Evolutionary conservation across 2,329 filamentous ascomycete species (phyloP).

Genomic region (Thielaviopsis punctulata): DNA sequence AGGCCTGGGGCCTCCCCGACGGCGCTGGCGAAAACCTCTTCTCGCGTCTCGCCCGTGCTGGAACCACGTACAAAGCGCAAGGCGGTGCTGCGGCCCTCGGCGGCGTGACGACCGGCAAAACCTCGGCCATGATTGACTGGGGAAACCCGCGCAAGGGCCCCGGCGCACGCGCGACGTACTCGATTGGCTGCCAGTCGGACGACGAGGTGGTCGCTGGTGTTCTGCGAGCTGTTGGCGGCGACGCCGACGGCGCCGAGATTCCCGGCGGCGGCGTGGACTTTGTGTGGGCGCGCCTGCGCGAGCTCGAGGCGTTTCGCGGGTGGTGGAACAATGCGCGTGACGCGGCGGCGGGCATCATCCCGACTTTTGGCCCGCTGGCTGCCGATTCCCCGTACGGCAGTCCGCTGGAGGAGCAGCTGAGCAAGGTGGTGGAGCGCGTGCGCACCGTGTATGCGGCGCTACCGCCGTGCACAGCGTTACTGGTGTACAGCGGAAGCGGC

Average conservation of each 20-base stretch:
- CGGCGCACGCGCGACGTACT: slow-evolving; percentile 36
- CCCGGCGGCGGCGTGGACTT: slow-evolving; percentile 46
- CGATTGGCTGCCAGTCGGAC: slow-evolving; percentile 40
- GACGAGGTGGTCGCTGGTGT: slow-evolving; percentile 38
- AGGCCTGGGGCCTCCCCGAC: slow-evolving; percentile 66
- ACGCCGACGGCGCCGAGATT: slow-evolving; percentile 38
- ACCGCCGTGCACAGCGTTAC: slow-evolving; percentile 46
- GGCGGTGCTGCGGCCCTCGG: slow-evolving; percentile 39
- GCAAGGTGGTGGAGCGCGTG: slow-evolving; percentile 31
- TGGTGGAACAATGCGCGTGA: slow-evolving; percentile 47
- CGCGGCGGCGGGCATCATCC: slow-evolving; percentile 17
- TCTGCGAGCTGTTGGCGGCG: slow-evolving; percentile 41
- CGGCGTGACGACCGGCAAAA: slow-evolving; percentile 38
- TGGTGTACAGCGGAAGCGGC: slow-evolving; percentile 49
- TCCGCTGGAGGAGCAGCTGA: slow-evolving; percentile 29
- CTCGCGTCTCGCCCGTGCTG: slow-evolving; percentile 53
- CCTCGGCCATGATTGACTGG: slow-evolving; percentile 73
- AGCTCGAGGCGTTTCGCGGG: slow-evolving; percentile 46
- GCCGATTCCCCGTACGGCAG: slow-evolving; percentile 13
- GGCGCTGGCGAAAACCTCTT: slow-evolving; percentile 76
- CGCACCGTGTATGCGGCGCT: slow-evolving; percentile 37
- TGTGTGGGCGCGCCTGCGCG: slow-evolving; percentile 47
- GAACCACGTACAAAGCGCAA: slow-evolving; percentile 43
- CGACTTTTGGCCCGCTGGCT: slow-evolving; percentile 10
- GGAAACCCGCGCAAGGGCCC: slow-evolving; percentile 52